Evolutionary conservation across 2,329 filamentous ascomycete genomes (phyloP), one percentile per base, ranked within the genome.

Genomic region (Akanthomyces dipterigenus): DNA sequence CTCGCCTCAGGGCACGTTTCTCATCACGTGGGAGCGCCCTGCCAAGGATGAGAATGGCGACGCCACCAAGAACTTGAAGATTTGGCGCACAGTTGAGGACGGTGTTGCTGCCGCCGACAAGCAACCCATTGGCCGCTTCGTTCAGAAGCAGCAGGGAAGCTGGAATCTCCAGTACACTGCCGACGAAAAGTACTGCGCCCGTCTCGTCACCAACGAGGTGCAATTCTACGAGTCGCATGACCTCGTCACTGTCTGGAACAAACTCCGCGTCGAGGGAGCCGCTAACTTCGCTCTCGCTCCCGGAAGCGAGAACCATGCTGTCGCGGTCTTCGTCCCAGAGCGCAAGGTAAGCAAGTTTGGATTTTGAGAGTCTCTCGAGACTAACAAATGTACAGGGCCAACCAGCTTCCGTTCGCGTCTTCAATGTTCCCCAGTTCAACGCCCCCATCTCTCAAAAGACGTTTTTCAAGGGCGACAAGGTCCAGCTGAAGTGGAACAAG

Each of bases 401-500:
- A 84, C 95, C 95, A 40, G 93, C 95, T 60, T 85, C 90, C 1
- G 92, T 98, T 74, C 96, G 96, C 77, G 90, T 98, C 63, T 99
- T 89, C 80, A 91, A 93, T 67, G 90, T 98, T 40, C 93, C 95
- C 46, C 83, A 95, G 68, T 98, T 98, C 77, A 83, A 78, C 65
- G 80, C 79, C 58, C 88, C 93, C 5, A 87, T 96, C 55, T 97
- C 93, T 43, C 93, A 98, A 74, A 99, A 99, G 87, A 97, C 89
- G 1, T 99, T 99, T 73, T 99, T 92, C 86, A 99, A 99, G 80
- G 93, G 93, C 65, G 95, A 99, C 81, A 98, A 98, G 80, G 93
- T 99, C 53, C 92, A 97, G 77, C 80, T 99, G 72, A 97, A 97
- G 80, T 99, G 95, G 95, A 99, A 99, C 77, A 85, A 88, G 67